Evolutionary conservation across 2,329 filamentous ascomycete species (phyloP).

Genomic region (Akanthomyces muscarius): DNA sequence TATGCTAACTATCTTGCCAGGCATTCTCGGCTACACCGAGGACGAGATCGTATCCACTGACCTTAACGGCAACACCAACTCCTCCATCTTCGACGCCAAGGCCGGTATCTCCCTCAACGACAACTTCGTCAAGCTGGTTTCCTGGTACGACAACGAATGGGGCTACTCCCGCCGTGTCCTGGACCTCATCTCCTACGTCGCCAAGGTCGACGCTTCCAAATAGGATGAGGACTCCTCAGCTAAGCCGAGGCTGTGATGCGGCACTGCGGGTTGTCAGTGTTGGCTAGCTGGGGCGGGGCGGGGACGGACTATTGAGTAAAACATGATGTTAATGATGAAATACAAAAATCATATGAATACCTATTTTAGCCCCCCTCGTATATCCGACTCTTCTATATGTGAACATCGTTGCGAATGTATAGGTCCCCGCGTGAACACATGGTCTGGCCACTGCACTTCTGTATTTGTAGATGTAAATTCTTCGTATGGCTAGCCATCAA

Average conservation of each 20-base stretch:
- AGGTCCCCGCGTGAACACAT: neutral
- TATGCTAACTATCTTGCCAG: constrained; percentile 38
- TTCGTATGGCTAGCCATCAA: no score
- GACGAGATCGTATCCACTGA: constrained; percentile 94
- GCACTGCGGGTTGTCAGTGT: constrained; percentile 16
- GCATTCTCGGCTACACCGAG: constrained; percentile 91
- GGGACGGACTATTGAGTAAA: constrained; percentile 18
- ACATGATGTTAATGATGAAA: constrained; percentile 19
- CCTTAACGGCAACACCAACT: constrained; percentile 86
- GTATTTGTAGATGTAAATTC: no score
- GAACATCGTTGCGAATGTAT: neutral
- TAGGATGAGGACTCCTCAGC: constrained; percentile 29
- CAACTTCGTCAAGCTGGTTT: constrained; percentile 98
- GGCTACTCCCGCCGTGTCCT: constrained; percentile 96
- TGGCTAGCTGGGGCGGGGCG: constrained; percentile 14
- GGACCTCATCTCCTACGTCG: constrained; percentile 74
- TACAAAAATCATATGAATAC: constrained; percentile 16
- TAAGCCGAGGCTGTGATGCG: constrained; percentile 23
- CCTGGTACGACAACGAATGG: constrained; percentile 99
- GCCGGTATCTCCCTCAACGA: constrained; percentile 97
- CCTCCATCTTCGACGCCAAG: constrained; percentile 99
- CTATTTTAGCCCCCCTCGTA: neutral
- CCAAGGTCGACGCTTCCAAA: constrained; percentile 67
- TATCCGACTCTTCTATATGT: neutral
- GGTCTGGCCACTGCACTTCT: no score